A percentile compares a stretch with the other conserved stretches of the same genome.
Evolutionary conservation across 345 rosid species (phyloP).

Genomic region (Murraya koenigii): DNA sequence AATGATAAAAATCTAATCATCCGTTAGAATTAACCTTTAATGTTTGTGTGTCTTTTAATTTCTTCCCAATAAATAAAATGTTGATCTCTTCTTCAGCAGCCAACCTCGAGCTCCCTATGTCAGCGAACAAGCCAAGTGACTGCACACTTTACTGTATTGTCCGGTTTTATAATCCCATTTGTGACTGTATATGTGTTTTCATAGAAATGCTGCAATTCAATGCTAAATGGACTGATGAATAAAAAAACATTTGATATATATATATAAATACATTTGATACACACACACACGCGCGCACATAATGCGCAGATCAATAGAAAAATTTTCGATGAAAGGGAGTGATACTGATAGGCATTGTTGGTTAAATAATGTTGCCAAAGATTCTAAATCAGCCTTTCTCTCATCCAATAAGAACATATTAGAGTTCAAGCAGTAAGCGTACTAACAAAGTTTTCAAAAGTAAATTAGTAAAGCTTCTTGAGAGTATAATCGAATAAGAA

Average conservation of each 20-base stretch:
- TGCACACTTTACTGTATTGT: neutral
- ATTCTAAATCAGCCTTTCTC: neutral
- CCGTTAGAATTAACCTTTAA: too few species aligned
- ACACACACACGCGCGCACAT: too few species aligned
- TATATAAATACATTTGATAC: too few species aligned
- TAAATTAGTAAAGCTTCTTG: conserved; percentile 6
- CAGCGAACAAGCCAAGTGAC: too few species aligned
- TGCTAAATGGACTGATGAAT: neutral
- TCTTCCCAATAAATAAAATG: too few species aligned
- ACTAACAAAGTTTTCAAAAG: conserved; percentile 8
- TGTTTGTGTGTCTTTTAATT: too few species aligned
- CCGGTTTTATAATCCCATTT: neutral
- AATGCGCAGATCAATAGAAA: neutral
- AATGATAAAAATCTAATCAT: too few species aligned
- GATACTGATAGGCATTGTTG: conserved; percentile 5
- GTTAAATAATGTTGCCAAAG: neutral
- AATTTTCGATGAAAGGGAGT: neutral
- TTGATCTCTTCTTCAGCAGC: too few species aligned
- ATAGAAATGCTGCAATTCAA: neutral
- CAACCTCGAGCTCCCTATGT: too few species aligned
- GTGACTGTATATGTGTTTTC: neutral
- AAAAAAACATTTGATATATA: too few species aligned
- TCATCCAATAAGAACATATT: neutral
- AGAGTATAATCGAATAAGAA: conserved; percentile 13
- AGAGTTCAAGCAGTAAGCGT: neutral